phyloP scores from a whole-genome alignment of 2,329 filamentous ascomycete species.

The Diplodia seriata region DNA sequence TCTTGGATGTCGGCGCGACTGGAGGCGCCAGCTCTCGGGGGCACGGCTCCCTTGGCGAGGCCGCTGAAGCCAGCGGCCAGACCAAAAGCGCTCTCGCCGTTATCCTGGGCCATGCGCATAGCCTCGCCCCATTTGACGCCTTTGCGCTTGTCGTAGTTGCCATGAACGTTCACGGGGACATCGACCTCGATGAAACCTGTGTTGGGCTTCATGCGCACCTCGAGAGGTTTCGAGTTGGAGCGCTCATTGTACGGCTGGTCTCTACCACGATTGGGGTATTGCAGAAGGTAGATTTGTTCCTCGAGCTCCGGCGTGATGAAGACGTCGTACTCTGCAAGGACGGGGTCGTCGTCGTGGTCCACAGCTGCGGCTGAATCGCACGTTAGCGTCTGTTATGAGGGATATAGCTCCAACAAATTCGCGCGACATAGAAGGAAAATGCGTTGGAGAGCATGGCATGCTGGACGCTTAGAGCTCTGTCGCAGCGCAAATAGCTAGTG shows the following conservation, averaged over 20 bases:
- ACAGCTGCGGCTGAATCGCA: slow-evolving; percentile 17
- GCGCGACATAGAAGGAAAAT: background rate
- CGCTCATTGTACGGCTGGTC: slow-evolving; percentile 67
- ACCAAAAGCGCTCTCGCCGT: slow-evolving; percentile 54
- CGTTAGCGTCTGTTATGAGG: background rate
- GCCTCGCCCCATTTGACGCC: slow-evolving; percentile 83
- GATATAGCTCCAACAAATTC: background rate
- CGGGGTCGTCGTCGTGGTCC: slow-evolving; percentile 52
- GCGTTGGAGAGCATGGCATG: background rate
- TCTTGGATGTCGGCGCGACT: slow-evolving; percentile 32
- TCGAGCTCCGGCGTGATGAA: slow-evolving; percentile 79
- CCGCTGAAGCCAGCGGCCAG: slow-evolving; percentile 53
- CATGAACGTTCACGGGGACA: slow-evolving; percentile 74
- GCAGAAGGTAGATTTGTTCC: slow-evolving; percentile 72
- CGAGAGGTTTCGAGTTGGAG: slow-evolving; percentile 65
- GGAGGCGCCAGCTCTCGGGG: slow-evolving; percentile 37
- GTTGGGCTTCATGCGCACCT: slow-evolving; percentile 80
- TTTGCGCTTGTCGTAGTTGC: slow-evolving; percentile 82
- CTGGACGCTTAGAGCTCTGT: background rate
- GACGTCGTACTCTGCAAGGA: slow-evolving; percentile 73
- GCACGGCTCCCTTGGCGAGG: slow-evolving; percentile 21
- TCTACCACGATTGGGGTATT: slow-evolving; percentile 81
- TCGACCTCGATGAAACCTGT: slow-evolving; percentile 91
- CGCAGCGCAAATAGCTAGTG: background rate
- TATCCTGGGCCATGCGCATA: slow-evolving; percentile 62